phyloP scores from a whole-genome alignment of 2,329 filamentous ascomycete genomes.

The Colletotrichum caudatum region DNA sequence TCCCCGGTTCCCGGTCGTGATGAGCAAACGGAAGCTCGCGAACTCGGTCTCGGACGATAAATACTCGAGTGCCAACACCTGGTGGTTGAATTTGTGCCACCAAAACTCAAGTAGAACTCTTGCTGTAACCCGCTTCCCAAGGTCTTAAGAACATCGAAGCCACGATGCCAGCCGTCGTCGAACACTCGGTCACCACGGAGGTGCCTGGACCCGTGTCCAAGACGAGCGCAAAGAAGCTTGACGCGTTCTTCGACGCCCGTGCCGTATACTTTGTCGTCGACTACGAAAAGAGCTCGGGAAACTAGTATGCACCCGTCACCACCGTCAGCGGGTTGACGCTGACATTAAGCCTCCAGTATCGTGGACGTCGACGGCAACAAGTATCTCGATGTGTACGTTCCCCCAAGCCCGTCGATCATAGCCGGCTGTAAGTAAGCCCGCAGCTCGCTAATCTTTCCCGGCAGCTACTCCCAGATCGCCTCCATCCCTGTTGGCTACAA shows the following conservation, averaged over 20 bases:
- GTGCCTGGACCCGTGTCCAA: constrained; percentile 56
- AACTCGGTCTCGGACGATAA: constrained; percentile 20
- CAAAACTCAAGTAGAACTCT: not conserved
- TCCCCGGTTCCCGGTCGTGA: constrained; percentile 24
- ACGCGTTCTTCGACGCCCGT: constrained; percentile 63
- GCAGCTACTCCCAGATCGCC: constrained; percentile 81
- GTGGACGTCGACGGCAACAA: constrained; percentile 64
- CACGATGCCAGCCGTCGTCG: constrained; percentile 51
- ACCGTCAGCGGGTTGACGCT: not conserved
- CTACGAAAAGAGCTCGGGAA: constrained; percentile 64
- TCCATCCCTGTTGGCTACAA: constrained; percentile 88
- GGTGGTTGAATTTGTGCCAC: not conserved
- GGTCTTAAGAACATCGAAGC: constrained; percentile 7
- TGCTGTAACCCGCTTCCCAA: not conserved
- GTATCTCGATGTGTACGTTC: constrained; percentile 60
- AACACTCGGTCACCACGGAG: constrained; percentile 52
- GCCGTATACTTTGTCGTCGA: constrained; percentile 66
- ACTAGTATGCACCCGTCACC: constrained; percentile 53
- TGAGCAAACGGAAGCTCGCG: constrained; percentile 21
- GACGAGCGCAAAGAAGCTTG: constrained; percentile 56
- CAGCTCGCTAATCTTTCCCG: constrained; percentile 24
- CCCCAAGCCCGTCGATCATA: constrained; percentile 16
- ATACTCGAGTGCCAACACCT: constrained; percentile 20
- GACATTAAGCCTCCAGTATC: constrained; percentile 48
- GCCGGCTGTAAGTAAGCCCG: constrained; percentile 4